Evolutionary conservation across 1,284 basidiomycete species (phyloP).

Genomic region (Pseudozyma hubeiensis): DNA sequence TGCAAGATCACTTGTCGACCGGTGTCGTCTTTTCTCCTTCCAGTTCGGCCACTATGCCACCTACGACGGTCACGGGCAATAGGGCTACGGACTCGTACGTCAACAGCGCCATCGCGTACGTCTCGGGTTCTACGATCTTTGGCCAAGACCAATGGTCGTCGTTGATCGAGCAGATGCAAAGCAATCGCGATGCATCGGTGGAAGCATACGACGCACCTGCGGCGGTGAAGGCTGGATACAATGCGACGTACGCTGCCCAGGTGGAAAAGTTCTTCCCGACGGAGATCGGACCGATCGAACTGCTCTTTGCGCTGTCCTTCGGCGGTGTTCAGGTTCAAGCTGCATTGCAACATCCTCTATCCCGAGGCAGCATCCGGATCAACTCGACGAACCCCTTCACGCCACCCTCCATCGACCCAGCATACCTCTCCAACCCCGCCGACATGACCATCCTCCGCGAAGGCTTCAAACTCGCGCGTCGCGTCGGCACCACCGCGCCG

Average conservation of each 20-base stretch:
- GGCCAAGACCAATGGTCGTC: conserved; percentile 59
- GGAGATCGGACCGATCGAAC: conserved; percentile 52
- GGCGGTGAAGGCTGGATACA: conserved; percentile 75
- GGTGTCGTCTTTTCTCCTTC: conserved; percentile 23
- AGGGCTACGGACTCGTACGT: conserved; percentile 75
- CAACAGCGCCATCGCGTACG: conserved; percentile 78
- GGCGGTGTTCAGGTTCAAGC: conserved; percentile 72
- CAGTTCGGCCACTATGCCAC: conserved; percentile 68
- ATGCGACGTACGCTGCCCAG: conserved; percentile 74
- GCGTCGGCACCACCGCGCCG: conserved; percentile 66
- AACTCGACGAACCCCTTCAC: conserved; percentile 74
- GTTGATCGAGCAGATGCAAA: conserved; percentile 36
- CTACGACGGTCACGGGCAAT: conserved; percentile 55
- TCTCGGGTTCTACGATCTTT: conserved; percentile 74
- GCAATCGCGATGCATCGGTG: conserved; percentile 58
- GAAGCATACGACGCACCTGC: conserved; percentile 72
- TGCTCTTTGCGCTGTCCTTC: conserved; percentile 53
- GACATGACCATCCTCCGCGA: conserved; percentile 75
- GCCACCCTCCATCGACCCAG: conserved; percentile 75
- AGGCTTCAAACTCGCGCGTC: conserved; percentile 74
- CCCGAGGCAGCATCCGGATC: conserved; percentile 71
- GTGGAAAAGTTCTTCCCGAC: conserved; percentile 70
- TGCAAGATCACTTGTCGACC: conserved; percentile 68
- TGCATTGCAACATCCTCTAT: conserved; percentile 77
- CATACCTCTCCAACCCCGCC: conserved; percentile 71